phyloP scores from a whole-genome alignment of 108 stramenopile species.

The Mediolabrus comicus region DNA sequence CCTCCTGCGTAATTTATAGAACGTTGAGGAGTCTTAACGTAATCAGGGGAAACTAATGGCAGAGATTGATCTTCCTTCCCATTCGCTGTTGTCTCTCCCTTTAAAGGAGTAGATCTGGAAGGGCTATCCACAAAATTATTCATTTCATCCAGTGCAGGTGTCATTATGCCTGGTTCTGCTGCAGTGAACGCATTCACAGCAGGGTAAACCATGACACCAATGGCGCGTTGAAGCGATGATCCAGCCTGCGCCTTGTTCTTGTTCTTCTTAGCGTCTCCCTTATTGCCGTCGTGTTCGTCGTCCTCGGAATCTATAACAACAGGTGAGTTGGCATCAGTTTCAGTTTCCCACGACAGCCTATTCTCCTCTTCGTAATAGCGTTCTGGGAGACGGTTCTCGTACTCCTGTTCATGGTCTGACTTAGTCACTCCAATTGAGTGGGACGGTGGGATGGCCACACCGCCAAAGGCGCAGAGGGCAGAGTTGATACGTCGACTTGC shows the following conservation, averaged over 20 bases:
- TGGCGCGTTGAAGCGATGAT: slow-evolving; percentile 65
- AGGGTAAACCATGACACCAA: slow-evolving; percentile 79
- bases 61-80: not conserved
- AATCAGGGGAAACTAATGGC: slow-evolving; percentile 42
- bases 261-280: slow-evolving; percentile 2
- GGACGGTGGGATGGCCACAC: slow-evolving; percentile 26
- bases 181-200: slow-evolving; percentile 82
- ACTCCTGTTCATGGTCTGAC: slow-evolving; percentile 28
- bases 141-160: slow-evolving; percentile 75
- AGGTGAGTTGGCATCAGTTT: slow-evolving; percentile 74
- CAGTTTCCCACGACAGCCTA: slow-evolving; percentile 85
- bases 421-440: not conserved
- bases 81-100: slow-evolving; percentile 3
- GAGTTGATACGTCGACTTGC: slow-evolving; percentile 64
- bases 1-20: slow-evolving; percentile 53
- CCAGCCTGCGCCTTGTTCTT: not conserved
- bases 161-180: slow-evolving; percentile 74
- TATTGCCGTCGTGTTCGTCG: slow-evolving; percentile 18
- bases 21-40: slow-evolving; percentile 28
- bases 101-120: slow-evolving; percentile 29
- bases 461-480: slow-evolving; percentile 83
- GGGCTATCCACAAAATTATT: slow-evolving; percentile 71
- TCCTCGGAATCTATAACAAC: slow-evolving; percentile 42
- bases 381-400: slow-evolving; percentile 61
- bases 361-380: slow-evolving; percentile 86